Percentiles rank a stretch among this genome's conserved stretches.
These are phyloP conservation scores for Globisporangium ultimum DNA, from an alignment of 352 stramenopile genomes.

Conservation along the genomic window DNA sequence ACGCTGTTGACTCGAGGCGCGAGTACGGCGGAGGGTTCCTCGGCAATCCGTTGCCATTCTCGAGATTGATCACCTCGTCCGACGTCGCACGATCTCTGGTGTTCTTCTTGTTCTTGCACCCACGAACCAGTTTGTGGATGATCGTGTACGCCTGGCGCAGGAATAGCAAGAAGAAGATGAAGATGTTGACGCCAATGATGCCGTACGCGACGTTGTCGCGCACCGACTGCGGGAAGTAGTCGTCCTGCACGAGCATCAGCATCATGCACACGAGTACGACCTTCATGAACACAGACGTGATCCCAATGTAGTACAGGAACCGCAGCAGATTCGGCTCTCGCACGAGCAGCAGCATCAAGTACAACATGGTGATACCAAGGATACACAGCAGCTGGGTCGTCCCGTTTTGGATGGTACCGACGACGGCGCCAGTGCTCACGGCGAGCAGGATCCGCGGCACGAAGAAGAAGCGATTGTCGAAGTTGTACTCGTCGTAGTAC, in stretches of 20 bases:
- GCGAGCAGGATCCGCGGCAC: slow-evolving; percentile 72
- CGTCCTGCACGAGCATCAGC: slow-evolving; percentile 72
- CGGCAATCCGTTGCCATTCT: slow-evolving; percentile 31
- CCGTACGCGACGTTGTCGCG: slow-evolving; percentile 83
- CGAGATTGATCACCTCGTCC: slow-evolving; percentile 46
- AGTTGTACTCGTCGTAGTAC: slow-evolving; percentile 90
- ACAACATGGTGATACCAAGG: slow-evolving; percentile 61
- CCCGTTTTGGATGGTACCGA: slow-evolving; percentile 64
- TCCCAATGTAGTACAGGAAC: slow-evolving; percentile 82
- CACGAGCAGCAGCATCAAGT: slow-evolving; percentile 63
- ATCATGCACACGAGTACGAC: slow-evolving; percentile 78
- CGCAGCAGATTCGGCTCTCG: slow-evolving; percentile 75
- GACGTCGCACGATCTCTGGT: slow-evolving; percentile 11
- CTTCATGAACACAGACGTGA: slow-evolving; percentile 79
- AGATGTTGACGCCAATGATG: slow-evolving; percentile 83
- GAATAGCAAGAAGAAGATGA: slow-evolving; percentile 82
- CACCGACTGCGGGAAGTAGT: slow-evolving; percentile 76
- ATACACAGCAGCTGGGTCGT: slow-evolving; percentile 77
- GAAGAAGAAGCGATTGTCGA: slow-evolving; percentile 89
- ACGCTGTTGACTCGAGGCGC: slow-evolving; percentile 17
- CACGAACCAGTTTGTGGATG: slow-evolving; percentile 56
- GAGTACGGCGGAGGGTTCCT: slow-evolving; percentile 13
- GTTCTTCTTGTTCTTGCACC: slow-evolving; percentile 42
- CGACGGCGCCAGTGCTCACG: slow-evolving; percentile 61
- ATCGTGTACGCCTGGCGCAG: slow-evolving; percentile 77